phyloP scores from a whole-genome alignment of 1,139 yeast genomes.

The Ogataea hybrid region DNA sequence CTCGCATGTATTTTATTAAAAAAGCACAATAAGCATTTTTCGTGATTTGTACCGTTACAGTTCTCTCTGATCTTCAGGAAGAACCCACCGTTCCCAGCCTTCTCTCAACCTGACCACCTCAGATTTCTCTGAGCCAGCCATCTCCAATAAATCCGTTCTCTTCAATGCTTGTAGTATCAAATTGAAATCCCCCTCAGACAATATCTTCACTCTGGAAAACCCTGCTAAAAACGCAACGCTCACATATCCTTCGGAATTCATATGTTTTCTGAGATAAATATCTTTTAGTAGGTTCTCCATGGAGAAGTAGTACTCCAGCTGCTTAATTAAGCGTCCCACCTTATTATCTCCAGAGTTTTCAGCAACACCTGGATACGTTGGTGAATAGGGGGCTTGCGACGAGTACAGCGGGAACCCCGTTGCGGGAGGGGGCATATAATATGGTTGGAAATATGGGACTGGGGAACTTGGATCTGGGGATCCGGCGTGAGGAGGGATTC shows the following conservation, averaged over 20 bases:
- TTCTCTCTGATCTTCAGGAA: constrained; percentile 42
- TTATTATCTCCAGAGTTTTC: constrained; percentile 13
- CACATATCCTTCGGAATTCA: constrained; percentile 74
- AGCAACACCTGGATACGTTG: not conserved
- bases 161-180: constrained; percentile 37
- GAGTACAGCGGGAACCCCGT: constrained; percentile 11
- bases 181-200: constrained; percentile 44
- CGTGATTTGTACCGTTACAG: constrained; percentile 9
- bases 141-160: constrained; percentile 32
- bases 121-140: constrained; percentile 31
- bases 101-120: constrained; percentile 40
- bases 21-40: constrained; percentile 4
- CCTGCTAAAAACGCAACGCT: constrained; percentile 57
- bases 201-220: constrained; percentile 66
- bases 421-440: constrained; percentile 11
- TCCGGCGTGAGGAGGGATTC: constrained; percentile 10
- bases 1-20: not conserved
- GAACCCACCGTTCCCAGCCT: constrained; percentile 49
- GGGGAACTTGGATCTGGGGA: constrained; percentile 17
- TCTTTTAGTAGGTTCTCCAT: constrained; percentile 84
- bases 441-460: constrained; percentile 13
- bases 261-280: constrained; percentile 68
- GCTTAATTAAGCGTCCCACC: constrained; percentile 38
- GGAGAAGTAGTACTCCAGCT: constrained; percentile 83
- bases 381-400: constrained; percentile 8